A percentile compares a stretch with the other conserved stretches of the same genome.
Conservation (phyloP, 2,329 filamentous ascomycete genomes). For the Xylariaceae sp. region DNA sequence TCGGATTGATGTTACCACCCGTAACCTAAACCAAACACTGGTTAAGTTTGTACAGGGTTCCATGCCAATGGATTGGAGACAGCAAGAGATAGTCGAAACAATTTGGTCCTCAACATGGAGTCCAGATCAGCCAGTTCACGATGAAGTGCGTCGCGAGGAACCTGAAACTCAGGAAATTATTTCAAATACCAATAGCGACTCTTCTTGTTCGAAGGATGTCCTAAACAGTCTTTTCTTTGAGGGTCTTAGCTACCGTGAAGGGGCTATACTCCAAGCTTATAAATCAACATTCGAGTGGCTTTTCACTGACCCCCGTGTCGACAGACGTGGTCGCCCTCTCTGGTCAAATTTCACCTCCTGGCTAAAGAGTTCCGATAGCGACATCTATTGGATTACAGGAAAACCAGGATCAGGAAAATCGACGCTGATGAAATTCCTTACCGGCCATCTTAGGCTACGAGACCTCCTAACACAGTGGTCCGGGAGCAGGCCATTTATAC, state of each 20-base stretch:
- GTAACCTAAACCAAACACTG: too few species aligned
- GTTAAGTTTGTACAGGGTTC: too few species aligned
- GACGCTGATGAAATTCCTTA: constrained; percentile 30
- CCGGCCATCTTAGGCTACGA: neutral
- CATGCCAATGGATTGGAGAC: too few species aligned
- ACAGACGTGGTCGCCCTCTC: neutral
- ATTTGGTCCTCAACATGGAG: too few species aligned
- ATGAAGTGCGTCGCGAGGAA: too few species aligned
- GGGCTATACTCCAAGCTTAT: neutral
- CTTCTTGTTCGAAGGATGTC: too few species aligned
- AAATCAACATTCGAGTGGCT: neutral
- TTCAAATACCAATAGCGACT: too few species aligned
- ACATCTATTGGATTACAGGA: constrained; percentile 14
- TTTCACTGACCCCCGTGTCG: neutral
- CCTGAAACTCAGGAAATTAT: too few species aligned
- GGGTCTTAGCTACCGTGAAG: neutral
- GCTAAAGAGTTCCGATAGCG: neutral
- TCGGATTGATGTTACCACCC: too few species aligned
- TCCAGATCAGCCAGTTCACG: too few species aligned
- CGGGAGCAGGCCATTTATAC: neutral
- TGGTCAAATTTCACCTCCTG: neutral
- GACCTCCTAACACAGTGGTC: neutral
- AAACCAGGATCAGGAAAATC: constrained; percentile 32
- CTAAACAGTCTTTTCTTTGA: too few species aligned
- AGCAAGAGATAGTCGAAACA: too few species aligned